Conservation (phyloP, 345 rosid genomes). For the Nephelium lappaceum region DNA sequence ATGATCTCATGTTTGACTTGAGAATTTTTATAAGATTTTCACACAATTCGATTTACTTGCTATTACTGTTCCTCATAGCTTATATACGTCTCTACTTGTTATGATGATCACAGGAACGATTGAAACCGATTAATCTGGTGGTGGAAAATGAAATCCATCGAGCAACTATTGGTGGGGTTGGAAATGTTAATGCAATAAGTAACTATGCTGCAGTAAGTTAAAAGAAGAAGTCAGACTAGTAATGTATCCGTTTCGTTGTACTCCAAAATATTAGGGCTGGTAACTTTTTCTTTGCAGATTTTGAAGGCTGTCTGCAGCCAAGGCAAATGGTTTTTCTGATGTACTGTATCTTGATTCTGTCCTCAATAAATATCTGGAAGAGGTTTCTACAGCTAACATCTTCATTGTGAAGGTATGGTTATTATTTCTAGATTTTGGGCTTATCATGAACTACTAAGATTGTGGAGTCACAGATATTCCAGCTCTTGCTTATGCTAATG, state of each 20-base stretch:
- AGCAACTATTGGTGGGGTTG: slow-evolving; percentile 42
- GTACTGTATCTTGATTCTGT: slow-evolving; percentile 36
- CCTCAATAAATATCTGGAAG: slow-evolving; percentile 36
- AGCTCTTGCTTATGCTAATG: not conserved
- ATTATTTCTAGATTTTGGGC: not conserved
- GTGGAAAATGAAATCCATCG: slow-evolving; percentile 29
- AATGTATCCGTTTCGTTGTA: not conserved
- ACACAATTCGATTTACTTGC: not conserved
- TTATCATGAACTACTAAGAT: not conserved
- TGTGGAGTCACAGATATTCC: not conserved
- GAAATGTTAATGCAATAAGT: slow-evolving; percentile 32
- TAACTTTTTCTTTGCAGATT: slow-evolving; percentile 18
- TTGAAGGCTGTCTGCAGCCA: slow-evolving; percentile 33
- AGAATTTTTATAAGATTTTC: not conserved
- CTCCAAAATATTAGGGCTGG: not conserved
- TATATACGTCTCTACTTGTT: not conserved
- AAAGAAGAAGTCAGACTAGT: not conserved
- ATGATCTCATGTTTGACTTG: not conserved
- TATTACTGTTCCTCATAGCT: not conserved
- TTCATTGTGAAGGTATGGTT: slow-evolving; percentile 39
- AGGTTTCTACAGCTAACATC: slow-evolving; percentile 33
- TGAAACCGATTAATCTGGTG: slow-evolving; percentile 32
- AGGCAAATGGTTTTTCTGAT: slow-evolving; percentile 35
- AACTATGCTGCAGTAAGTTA: slow-evolving; percentile 34
- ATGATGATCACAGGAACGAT: slow-evolving; percentile 29